Base-by-base conservation (phyloP, 1,139 yeast species). In the Nakaseomyces kungkrabaensis region DNA sequence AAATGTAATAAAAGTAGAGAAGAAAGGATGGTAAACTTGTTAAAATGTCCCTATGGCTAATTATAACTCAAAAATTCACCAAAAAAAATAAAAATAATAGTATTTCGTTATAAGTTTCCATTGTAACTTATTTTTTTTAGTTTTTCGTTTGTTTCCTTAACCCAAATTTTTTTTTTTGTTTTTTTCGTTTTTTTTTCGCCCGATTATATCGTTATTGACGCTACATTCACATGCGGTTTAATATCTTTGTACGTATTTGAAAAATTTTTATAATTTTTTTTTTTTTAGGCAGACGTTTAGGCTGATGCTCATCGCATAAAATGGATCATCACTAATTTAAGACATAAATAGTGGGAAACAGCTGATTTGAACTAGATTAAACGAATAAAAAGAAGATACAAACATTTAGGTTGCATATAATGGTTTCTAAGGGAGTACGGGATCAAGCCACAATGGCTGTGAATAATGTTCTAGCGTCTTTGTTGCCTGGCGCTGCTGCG, bases 391-490 rank as follows among this genome's bases (percentile, higher is more conserved):
- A 17, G 22, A 17, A 17, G 22, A 17, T 2, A 17, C 22, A 17
- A 17, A 17, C 22, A 17, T 17, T 3, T 2, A 17, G 22, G 22
- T 17, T 17, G 22, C 22, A 33, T 4, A 32, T 4, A 33, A 41
- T 41, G 44, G 44, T 41, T n/a, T 41, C 44, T 27, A 41, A 41
- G 25, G 25, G 25, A 8, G 24, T 29, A n/a, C 33, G 34, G 33
- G 33, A 55, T 10, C 67, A 63, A 46, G 66, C 67, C 0, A 59
- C 61, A 7, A 48, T 47, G 25, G 65, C 64, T 3, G 65, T 64
- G 13, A 62, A 62, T 48, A 50, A 51, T 36, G 45, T 64, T 33
- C 50, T 64, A 26, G 49, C 58, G 11, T 52, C 45, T 17, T 43
- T 64, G 29, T 51, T 64, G 37, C 68, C 68, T 5, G 68, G 66